Evolutionary conservation across 2,329 filamentous ascomycete species (phyloP).

Genomic region (Cercospora zeina): DNA sequence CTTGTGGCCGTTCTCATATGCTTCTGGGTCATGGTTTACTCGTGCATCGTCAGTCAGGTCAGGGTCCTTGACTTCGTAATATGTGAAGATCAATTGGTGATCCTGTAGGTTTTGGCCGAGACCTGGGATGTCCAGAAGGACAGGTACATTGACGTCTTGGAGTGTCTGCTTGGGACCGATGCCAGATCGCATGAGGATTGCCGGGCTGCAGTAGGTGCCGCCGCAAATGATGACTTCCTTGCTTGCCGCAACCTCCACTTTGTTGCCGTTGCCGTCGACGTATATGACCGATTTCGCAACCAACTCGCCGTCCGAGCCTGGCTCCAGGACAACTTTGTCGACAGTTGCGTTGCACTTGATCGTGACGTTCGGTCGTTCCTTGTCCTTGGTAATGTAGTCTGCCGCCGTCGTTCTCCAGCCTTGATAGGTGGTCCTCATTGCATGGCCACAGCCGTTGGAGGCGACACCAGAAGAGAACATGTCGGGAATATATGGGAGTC

Average conservation of each 20-base stretch:
- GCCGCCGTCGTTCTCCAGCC: slow-evolving; percentile 57
- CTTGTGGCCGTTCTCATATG: slow-evolving; percentile 52
- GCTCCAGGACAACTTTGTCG: slow-evolving; percentile 64
- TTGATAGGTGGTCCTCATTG: slow-evolving; percentile 54
- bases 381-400: slow-evolving; percentile 52
- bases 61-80: slow-evolving; percentile 58
- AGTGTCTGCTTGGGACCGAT: slow-evolving; percentile 51
- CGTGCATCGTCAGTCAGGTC: slow-evolving; percentile 58
- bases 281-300: slow-evolving; percentile 50
- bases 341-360: slow-evolving; percentile 48
- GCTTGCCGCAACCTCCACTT: slow-evolving; percentile 40
- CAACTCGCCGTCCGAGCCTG: slow-evolving; percentile 52
- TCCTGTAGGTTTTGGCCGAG: slow-evolving; percentile 51
- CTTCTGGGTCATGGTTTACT: slow-evolving; percentile 56
- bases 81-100: slow-evolving; percentile 53
- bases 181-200: slow-evolving; percentile 58
- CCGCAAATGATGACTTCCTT: slow-evolving; percentile 42
- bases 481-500: slow-evolving; percentile 34
- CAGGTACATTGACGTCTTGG: slow-evolving; percentile 48
- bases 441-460: slow-evolving; percentile 59
- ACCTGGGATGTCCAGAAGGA: slow-evolving; percentile 51
- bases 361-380: slow-evolving; percentile 49
- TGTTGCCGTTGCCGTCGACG: slow-evolving; percentile 44
- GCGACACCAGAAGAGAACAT: slow-evolving; percentile 46
- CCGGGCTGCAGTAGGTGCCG: slow-evolving; percentile 55